Evolutionary conservation across 2,329 filamentous ascomycete genomes (phyloP).

Genomic region (Sarocladium oryzae): DNA sequence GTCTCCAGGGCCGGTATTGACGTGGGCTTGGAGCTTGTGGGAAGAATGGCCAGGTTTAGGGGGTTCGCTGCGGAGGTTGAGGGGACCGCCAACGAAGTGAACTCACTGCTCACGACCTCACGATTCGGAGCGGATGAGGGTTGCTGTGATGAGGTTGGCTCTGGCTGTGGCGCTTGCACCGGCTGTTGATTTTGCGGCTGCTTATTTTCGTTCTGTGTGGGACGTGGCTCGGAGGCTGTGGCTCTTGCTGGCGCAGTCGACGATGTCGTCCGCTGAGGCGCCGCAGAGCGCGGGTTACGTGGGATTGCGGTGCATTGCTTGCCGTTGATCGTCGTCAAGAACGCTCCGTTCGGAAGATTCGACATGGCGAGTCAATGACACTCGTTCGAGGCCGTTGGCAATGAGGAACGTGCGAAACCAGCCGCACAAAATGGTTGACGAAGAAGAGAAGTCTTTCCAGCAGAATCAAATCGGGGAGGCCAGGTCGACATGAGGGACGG

Average conservation of each 20-base stretch:
- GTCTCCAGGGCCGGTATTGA: neutral
- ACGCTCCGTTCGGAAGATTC: constrained; percentile 38
- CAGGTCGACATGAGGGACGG: constrained; percentile 33
- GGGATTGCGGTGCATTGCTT: constrained; percentile 50
- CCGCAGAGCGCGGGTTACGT: constrained; percentile 17
- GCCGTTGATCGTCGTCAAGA: constrained; percentile 42
- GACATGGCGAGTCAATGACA: constrained; percentile 21
- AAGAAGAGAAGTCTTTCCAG: constrained; percentile 8
- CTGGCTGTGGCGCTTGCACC: neutral
- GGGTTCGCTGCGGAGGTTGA: neutral
- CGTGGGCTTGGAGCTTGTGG: neutral
- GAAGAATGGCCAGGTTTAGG: neutral
- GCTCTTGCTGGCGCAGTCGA: neutral
- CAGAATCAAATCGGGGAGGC: constrained; percentile 1
- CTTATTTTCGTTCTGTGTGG: constrained; percentile 29
- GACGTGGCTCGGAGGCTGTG: constrained; percentile 14
- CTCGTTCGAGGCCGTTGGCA: constrained; percentile 21
- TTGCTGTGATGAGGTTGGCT: constrained; percentile 2
- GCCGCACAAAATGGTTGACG: constrained; percentile 24
- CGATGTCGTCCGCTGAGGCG: constrained; percentile 13
- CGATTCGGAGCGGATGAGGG: neutral
- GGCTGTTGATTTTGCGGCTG: neutral
- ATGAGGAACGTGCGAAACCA: constrained; percentile 28
- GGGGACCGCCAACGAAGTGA: constrained; percentile 1
- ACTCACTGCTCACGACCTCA: constrained; percentile 9